Evolutionary conservation across 768 basidiomycete species (phyloP).

Genomic region (Boletus rubroflammeus): DNA sequence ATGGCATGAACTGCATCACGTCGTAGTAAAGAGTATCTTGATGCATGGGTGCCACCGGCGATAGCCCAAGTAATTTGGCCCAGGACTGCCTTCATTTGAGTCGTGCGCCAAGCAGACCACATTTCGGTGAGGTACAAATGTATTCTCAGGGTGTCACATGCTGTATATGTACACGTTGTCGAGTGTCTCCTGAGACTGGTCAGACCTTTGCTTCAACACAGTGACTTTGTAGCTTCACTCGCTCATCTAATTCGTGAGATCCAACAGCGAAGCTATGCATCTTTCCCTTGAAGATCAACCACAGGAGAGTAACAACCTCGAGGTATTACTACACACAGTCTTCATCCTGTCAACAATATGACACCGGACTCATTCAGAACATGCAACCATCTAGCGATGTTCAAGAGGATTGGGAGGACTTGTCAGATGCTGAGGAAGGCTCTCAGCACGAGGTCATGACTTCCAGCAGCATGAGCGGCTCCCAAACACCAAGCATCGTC

Average conservation of each 20-base stretch:
- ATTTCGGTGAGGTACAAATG: no score
- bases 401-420: slow-evolving; percentile 36
- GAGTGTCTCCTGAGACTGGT: background rate
- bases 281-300: slow-evolving; percentile 1
- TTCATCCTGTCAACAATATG: background rate
- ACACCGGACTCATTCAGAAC: background rate
- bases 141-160: no score
- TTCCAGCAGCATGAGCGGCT: slow-evolving; percentile 5
- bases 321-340: slow-evolving; percentile 13
- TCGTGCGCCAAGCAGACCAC: no score
- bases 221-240: background rate
- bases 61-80: no score
- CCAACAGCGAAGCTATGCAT: slow-evolving; percentile 11
- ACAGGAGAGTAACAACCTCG: background rate
- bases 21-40: slow-evolving; percentile 11
- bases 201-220: background rate
- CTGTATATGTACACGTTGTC: background rate
- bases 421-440: slow-evolving; percentile 18
- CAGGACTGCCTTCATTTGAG: no score
- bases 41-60: no score
- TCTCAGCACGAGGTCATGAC: slow-evolving; percentile 7
- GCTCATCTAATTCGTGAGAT: background rate
- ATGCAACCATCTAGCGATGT: slow-evolving; percentile 1
- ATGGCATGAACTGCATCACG: slow-evolving; percentile 39
- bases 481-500: slow-evolving; percentile 14